Evolutionary conservation across 2,329 filamentous ascomycete genomes (phyloP).

Genomic region (Arthrinium puccinioides): DNA sequence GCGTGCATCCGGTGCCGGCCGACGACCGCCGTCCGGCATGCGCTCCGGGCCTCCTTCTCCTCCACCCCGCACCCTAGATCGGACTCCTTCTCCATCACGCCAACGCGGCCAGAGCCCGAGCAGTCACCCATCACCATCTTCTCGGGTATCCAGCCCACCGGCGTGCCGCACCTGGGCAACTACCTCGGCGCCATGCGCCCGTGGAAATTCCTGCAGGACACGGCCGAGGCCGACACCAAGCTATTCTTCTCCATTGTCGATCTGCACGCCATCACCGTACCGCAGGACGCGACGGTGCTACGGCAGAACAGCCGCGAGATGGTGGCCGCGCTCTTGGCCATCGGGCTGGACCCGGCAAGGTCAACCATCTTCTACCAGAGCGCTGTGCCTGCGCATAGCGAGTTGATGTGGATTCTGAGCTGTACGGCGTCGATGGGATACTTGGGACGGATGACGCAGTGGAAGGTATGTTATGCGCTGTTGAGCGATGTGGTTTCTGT

Average conservation of each 20-base stretch:
- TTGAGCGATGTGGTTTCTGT: neutral
- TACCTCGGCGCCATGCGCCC: slow-evolving; percentile 83
- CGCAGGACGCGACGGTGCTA: slow-evolving; percentile 57
- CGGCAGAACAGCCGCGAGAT: slow-evolving; percentile 62
- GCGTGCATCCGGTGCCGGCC: too few species aligned
- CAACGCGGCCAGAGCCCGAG: too few species aligned
- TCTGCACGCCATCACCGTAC: slow-evolving; percentile 82
- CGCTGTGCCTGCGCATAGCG: slow-evolving; percentile 67
- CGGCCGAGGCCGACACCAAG: slow-evolving; percentile 45
- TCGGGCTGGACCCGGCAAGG: slow-evolving; percentile 73
- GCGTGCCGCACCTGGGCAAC: slow-evolving; percentile 89
- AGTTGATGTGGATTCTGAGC: slow-evolving; percentile 95
- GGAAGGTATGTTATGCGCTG: slow-evolving; percentile 60
- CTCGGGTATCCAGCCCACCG: slow-evolving; percentile 95
- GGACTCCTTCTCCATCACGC: too few species aligned
- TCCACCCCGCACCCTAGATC: too few species aligned
- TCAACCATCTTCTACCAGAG: slow-evolving; percentile 80
- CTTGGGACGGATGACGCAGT: slow-evolving; percentile 97
- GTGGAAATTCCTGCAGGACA: slow-evolving; percentile 77
- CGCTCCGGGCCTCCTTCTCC: too few species aligned
- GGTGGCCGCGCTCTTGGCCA: slow-evolving; percentile 72
- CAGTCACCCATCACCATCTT: slow-evolving; percentile 68
- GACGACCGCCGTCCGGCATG: too few species aligned
- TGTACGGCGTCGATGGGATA: slow-evolving; percentile 90
- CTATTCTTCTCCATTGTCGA: slow-evolving; percentile 87